A percentile compares a stretch with the other conserved stretches of the same genome.
These are phyloP conservation scores for Melaleuca quinquenervia DNA, from an alignment of 345 rosid genomes.

Conservation along the genomic window DNA sequence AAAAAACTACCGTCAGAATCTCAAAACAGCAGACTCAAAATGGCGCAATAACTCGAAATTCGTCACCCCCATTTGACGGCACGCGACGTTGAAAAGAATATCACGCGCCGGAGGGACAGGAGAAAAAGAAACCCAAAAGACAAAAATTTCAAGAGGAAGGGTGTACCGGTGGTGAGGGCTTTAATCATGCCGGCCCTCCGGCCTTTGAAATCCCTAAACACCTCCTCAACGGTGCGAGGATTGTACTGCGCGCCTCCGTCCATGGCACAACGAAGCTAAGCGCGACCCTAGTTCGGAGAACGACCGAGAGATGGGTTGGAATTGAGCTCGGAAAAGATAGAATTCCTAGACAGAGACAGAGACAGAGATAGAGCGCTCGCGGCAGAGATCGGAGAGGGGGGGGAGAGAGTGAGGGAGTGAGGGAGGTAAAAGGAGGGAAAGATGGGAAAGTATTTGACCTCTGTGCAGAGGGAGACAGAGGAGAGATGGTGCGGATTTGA, in stretches of 20 bases:
- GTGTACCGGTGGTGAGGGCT: conserved; percentile 55
- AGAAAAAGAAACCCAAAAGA: background rate
- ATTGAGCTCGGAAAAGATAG: background rate
- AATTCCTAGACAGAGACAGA: background rate
- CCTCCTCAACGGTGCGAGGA: conserved; percentile 71
- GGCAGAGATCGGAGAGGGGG: background rate
- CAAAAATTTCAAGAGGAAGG: background rate
- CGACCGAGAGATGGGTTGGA: background rate
- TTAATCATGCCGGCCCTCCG: conserved; percentile 62
- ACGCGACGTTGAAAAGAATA: background rate
- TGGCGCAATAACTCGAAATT: background rate
- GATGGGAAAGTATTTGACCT: conserved; percentile 15
- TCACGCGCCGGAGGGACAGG: background rate
- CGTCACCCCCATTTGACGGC: background rate
- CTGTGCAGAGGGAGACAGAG: conserved; percentile 5
- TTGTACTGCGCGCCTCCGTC: conserved; percentile 46
- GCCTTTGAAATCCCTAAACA: conserved; percentile 60
- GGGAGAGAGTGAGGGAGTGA: background rate
- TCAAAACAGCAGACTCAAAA: background rate
- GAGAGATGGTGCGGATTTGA: conserved; percentile 7
- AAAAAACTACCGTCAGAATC: background rate
- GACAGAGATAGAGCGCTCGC: conserved; percentile 5
- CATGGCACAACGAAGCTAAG: conserved; percentile 7
- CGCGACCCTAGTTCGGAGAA: background rate
- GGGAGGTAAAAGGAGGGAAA: background rate